Evolutionary conservation across 805 yeast genomes (phyloP), one percentile per base, ranked within the genome.

Genomic region (Clavispora phyllophila): DNA sequence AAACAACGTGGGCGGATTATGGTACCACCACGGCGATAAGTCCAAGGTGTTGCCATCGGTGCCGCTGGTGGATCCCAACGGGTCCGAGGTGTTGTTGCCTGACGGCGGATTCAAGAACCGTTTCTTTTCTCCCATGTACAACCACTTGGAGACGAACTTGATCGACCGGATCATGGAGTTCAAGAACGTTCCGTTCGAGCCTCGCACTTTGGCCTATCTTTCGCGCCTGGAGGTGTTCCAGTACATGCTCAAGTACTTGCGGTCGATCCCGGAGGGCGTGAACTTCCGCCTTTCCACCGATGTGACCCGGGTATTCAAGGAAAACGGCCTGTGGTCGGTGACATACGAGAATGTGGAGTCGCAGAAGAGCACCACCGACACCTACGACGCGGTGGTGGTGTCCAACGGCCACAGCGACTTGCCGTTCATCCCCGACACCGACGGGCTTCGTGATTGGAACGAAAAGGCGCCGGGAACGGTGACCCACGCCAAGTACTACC

Each of bases 1-100:
- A 47, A 50, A 64, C 7, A 58, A 61, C n/a, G 57, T 75, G n/a
- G 96, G 95, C 12, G 96, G 96, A 0, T 65, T 87, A 8, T 87
- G 96, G 96, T 76, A 79, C 56, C 83, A 77, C 54, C 71, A 45
- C 27, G 52, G 53, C 17, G 36, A 35, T 36, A 57, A 42, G 31
- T 36, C 40, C 15, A 45, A 42, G 12, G 48, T 47, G 12, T 19
- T n/a, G 7, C 59, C 56, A 27, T 54, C 49, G 2, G 50, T 53
- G n/a, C 60, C 56, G 2, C 45, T 60, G 27, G 51, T 51, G 23
- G 50, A 54, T 27, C 57, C 58, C 15, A 49, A 49, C 12, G 55
- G 54, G 9, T 7, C 25, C n/a, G 55, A 53, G 19, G n/a, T 34
- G 7, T 33, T 42, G 13, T 29, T 41, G 26, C 33, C 36, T 3